A percentile compares a stretch with the other conserved stretches of the same genome.
These are phyloP conservation scores for Westerdykella ornata DNA, from an alignment of 2,329 filamentous ascomycete species.

Conservation along the genomic window DNA sequence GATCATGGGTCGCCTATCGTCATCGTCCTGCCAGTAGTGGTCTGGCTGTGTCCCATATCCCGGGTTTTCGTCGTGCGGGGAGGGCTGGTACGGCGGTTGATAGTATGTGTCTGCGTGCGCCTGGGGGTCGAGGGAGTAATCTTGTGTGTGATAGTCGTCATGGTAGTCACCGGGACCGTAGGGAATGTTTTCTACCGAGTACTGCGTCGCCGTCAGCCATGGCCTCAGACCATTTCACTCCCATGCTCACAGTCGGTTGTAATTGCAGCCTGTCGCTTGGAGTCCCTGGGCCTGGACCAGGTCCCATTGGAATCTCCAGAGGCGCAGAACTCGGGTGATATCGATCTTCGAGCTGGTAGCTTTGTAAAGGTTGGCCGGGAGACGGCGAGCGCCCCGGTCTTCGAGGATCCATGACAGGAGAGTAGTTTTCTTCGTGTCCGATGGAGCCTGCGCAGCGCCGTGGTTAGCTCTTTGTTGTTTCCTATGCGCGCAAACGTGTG, in stretches of 20 bases:
- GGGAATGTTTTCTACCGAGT: constrained; percentile 64
- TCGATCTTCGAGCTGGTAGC: constrained; percentile 77
- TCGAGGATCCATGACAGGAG: constrained; percentile 47
- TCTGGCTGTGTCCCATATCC: constrained; percentile 44
- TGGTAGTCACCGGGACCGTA: constrained; percentile 60
- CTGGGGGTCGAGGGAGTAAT: constrained; percentile 74
- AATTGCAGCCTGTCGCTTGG: constrained; percentile 71
- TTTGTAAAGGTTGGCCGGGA: constrained; percentile 65
- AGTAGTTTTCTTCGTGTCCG: constrained; percentile 24
- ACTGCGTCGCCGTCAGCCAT: constrained; percentile 40
- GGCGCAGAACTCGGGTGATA: constrained; percentile 52
- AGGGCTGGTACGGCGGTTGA: constrained; percentile 72
- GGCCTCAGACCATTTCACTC: not conserved
- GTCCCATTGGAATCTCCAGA: constrained; percentile 63
- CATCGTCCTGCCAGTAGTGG: constrained; percentile 60
- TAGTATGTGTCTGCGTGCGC: constrained; percentile 84
- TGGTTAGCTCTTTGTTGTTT: constrained; percentile 10
- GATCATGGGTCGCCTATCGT: constrained; percentile 72
- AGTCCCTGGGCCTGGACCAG: constrained; percentile 47
- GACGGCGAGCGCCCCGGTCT: constrained; percentile 57
- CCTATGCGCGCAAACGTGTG: constrained; percentile 6
- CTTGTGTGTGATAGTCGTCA: constrained; percentile 46
- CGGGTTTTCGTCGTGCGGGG: constrained; percentile 53
- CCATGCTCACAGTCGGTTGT: constrained; percentile 65
- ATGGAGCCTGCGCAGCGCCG: constrained; percentile 14